These are phyloP conservation scores for Abelmoschus esculentus DNA, from an alignment of 345 rosid genomes.

Conservation along the genomic window DNA sequence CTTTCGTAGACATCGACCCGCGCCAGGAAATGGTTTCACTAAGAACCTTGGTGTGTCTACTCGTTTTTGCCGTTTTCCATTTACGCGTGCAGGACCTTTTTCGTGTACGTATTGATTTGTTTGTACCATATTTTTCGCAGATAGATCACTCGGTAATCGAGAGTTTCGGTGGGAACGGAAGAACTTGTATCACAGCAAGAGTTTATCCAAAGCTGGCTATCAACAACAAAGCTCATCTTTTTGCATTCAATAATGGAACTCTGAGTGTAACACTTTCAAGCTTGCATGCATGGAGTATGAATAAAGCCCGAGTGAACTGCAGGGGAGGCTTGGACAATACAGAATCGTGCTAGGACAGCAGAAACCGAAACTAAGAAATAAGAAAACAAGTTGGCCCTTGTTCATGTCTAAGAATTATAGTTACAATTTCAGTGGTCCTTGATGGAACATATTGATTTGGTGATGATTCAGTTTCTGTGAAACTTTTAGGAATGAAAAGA, in stretches of 20 bases:
- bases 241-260: constrained; percentile 18
- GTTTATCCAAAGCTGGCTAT: constrained; percentile 22
- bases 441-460: neutral
- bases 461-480: too few species aligned
- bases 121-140: neutral
- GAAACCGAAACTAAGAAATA: neutral
- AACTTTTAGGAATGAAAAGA: neutral
- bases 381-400: neutral
- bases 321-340: neutral
- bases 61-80: neutral
- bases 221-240: constrained; percentile 2
- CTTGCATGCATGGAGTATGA: constrained; percentile 23
- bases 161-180: constrained; percentile 23
- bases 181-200: constrained; percentile 18
- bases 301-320: constrained; percentile 12
- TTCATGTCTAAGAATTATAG: neutral
- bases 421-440: neutral
- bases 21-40: constrained; percentile 37
- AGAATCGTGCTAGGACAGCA: neutral
- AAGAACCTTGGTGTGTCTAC: constrained; percentile 41
- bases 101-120: neutral
- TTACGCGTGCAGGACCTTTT: neutral
- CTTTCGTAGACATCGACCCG: constrained; percentile 39
- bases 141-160: constrained; percentile 25
- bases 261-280: constrained; percentile 4